Percentiles rank a stretch among this genome's conserved stretches.
These are phyloP conservation scores for Purpureocillium lavendulum DNA, from an alignment of 2,329 filamentous ascomycete species.

Conservation along the genomic window DNA sequence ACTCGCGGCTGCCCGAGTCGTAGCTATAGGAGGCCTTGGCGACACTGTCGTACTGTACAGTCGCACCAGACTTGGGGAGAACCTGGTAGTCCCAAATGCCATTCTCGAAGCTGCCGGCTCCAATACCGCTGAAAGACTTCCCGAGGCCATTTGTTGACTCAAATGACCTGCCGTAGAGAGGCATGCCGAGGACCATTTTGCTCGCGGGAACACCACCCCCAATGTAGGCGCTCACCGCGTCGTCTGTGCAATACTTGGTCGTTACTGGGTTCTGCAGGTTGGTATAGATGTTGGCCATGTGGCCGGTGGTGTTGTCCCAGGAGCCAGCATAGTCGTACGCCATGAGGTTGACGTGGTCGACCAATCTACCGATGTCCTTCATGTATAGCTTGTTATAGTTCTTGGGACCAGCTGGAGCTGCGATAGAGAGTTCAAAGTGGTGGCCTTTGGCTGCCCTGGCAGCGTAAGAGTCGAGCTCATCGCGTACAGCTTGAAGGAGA, in stretches of 20 bases:
- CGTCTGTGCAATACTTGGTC: conserved; percentile 63
- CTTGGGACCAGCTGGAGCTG: conserved; percentile 38
- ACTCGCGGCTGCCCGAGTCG: conserved; percentile 46
- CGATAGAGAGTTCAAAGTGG: conserved; percentile 47
- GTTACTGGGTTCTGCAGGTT: conserved; percentile 41
- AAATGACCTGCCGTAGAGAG: conserved; percentile 37
- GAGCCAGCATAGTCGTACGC: conserved; percentile 70
- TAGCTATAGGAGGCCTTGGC: conserved; percentile 64
- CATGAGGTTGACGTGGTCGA: conserved; percentile 61
- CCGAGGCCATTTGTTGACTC: conserved; percentile 54
- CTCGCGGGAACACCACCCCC: conserved; percentile 48
- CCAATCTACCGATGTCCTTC: conserved; percentile 33
- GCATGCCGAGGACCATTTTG: conserved; percentile 73
- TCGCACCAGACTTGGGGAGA: conserved; percentile 54
- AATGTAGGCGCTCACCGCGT: conserved; percentile 59
- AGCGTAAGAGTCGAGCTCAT: conserved; percentile 40
- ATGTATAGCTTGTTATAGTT: conserved; percentile 43
- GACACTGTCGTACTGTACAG: conserved; percentile 46
- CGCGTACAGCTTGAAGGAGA: conserved; percentile 34
- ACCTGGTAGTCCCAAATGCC: conserved; percentile 78
- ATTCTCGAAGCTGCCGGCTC: conserved; percentile 61
- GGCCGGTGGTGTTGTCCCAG: conserved; percentile 56
- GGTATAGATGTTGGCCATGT: conserved; percentile 64
- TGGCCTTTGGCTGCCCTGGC: conserved; percentile 33
- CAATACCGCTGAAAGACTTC: conserved; percentile 52